Percentiles rank a stretch among this genome's conserved stretches.
These are phyloP conservation scores for Penicillium daleae DNA, from an alignment of 495 filamentous ascomycete species.

Conservation along the genomic window DNA sequence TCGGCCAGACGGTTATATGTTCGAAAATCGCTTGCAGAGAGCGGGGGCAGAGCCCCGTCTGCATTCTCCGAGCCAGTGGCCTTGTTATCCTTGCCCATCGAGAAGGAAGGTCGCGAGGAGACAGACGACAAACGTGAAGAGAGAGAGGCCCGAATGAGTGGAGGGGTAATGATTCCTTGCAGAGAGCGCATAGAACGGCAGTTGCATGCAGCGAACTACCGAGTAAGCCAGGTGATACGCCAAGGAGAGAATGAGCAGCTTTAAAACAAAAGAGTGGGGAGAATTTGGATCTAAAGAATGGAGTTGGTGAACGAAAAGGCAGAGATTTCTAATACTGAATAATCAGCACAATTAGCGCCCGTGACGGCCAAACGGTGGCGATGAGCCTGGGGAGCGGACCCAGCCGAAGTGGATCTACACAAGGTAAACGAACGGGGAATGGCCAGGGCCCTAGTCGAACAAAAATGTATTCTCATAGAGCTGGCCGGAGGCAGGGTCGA, in stretches of 20 bases:
- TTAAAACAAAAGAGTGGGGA: background rate
- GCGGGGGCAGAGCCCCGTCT: constrained; percentile 35
- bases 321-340: constrained; percentile 33
- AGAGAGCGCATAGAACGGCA: constrained; percentile 30
- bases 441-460: no score
- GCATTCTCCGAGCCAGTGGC: background rate
- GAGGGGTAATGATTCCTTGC: constrained; percentile 13
- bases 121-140: constrained; percentile 9
- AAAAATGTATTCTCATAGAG: no score
- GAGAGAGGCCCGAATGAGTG: constrained; percentile 9
- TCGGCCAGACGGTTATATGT: constrained; percentile 75
- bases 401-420: background rate
- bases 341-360: constrained; percentile 11
- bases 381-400: background rate
- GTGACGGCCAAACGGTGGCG: background rate
- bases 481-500: no score
- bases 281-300: background rate
- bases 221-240: background rate
- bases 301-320: constrained; percentile 22
- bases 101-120: background rate
- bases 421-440: no score
- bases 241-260: background rate
- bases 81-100: constrained; percentile 16
- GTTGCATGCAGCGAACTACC: constrained; percentile 21
- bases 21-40: constrained; percentile 60